These are phyloP conservation scores for Psidium guajava DNA, from an alignment of 345 rosid species.

Conservation along the genomic window DNA sequence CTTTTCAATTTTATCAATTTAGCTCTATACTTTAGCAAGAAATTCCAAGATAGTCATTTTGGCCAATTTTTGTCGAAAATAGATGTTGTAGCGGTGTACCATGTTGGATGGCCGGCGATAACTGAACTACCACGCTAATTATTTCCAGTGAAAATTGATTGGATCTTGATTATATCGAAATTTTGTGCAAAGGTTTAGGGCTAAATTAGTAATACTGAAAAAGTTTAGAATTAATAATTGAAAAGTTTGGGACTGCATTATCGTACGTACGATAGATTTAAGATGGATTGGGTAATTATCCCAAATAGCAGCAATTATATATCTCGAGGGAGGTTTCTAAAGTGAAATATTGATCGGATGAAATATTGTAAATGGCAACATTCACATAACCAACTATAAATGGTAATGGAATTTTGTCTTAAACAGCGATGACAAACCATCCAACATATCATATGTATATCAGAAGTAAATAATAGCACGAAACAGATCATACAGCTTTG, in stretches of 20 bases:
- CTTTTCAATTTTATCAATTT: background rate
- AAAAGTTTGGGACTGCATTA: background rate
- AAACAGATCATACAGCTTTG: background rate
- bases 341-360: background rate
- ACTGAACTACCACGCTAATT: rapidly evolving
- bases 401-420: background rate
- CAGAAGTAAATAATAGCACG: background rate
- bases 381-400: background rate
- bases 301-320: background rate
- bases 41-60: background rate
- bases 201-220: background rate
- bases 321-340: background rate
- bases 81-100: rapidly evolving
- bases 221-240: too few species aligned
- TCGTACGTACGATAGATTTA: background rate
- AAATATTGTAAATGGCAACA: background rate
- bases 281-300: background rate
- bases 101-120: background rate
- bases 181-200: background rate
- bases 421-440: background rate
- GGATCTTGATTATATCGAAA: background rate
- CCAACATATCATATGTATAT: background rate
- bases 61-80: background rate
- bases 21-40: background rate
- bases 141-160: background rate